A percentile compares a stretch with the other conserved stretches of the same genome.
Conservation (phyloP, 176 grass and related monocot genomes). For the maize (Zea mays) region DNA sequence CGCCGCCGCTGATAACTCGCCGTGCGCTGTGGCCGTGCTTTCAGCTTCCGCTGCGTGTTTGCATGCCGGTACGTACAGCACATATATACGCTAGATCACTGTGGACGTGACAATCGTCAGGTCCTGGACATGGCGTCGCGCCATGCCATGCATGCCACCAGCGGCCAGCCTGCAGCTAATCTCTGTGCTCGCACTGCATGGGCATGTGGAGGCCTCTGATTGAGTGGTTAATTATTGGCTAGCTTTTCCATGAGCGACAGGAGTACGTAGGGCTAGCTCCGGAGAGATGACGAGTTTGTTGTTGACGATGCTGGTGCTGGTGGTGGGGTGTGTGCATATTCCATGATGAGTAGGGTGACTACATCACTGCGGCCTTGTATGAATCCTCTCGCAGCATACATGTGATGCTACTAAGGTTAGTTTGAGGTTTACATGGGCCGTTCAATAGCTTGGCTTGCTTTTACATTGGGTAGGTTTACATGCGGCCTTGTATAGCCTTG, state of each 20-base stretch:
- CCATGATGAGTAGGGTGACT: background rate
- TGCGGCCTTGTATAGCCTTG: too few species aligned
- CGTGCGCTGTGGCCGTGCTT: background rate
- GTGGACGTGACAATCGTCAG: background rate
- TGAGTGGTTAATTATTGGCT: background rate
- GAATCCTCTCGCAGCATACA: background rate
- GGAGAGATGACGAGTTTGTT: slow-evolving; percentile 31
- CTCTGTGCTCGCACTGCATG: slow-evolving; percentile 15
- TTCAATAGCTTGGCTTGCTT: too few species aligned
- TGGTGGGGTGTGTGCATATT: slow-evolving; percentile 26
- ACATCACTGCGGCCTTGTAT: background rate
- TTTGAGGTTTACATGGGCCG: too few species aligned
- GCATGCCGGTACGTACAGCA: background rate
- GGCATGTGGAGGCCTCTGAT: slow-evolving; percentile 35
- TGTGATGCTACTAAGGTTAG: too few species aligned
- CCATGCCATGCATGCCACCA: slow-evolving; percentile 4
- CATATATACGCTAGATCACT: background rate
- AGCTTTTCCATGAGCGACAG: slow-evolving; percentile 22
- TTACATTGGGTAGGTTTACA: too few species aligned
- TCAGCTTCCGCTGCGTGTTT: background rate
- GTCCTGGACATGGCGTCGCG: background rate
- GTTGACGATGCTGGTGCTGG: background rate
- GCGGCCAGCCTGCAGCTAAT: background rate
- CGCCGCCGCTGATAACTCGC: background rate
- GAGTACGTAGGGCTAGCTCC: slow-evolving; percentile 1